Base-by-base conservation (phyloP, 2,329 filamentous ascomycete genomes). In the Monascus ruber region DNA sequence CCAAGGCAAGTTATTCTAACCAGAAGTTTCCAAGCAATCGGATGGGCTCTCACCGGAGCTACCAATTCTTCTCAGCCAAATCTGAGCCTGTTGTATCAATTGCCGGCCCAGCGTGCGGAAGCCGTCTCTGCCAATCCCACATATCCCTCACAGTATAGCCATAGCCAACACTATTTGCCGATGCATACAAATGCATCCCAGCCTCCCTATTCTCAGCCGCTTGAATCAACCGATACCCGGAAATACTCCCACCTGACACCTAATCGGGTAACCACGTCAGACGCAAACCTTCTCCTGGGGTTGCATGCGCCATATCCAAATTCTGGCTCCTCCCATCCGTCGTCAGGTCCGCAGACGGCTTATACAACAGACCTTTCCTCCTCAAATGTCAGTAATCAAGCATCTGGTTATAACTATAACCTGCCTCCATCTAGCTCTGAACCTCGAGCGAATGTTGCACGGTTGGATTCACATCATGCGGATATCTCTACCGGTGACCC, bases 11-110 rank as follows among this genome's bases (percentile, higher is more conserved):
- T 38, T n/a, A n/a, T 28, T 6, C n/a, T 10, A 6, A 17, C 17
- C 7, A 27, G 27, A 36, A 4, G 5, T 4, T 5, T 34, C 11
- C 9, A 36, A 73, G 74, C 77, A 1, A 85, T 93, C 42, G 86
- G 85, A 1, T 93, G 84, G 82, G 87, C 85, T 5, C 65, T 94
- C n/a, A 86, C 86, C 0, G 86, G 86, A 9, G 89, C 82, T 1
- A 87, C 85, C 39, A 86, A 93, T 53, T 91, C 85, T 3, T 82
- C 85, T 1, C 87, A 79, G 46, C 86, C 85, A 0, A 91, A 85
- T 53, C 66, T 94, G 4, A 88, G 85, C 1, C 73, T 89, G 40
- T 76, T 93, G 54, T 93, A 86, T 55, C 79, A 84, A 43, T 79
- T 74, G 49, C 58, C 71, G 41, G 64, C 66, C 24, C 40, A 51